Evolutionary conservation across 495 filamentous ascomycete species (phyloP).

Genomic region (Filosporella fistucella): DNA sequence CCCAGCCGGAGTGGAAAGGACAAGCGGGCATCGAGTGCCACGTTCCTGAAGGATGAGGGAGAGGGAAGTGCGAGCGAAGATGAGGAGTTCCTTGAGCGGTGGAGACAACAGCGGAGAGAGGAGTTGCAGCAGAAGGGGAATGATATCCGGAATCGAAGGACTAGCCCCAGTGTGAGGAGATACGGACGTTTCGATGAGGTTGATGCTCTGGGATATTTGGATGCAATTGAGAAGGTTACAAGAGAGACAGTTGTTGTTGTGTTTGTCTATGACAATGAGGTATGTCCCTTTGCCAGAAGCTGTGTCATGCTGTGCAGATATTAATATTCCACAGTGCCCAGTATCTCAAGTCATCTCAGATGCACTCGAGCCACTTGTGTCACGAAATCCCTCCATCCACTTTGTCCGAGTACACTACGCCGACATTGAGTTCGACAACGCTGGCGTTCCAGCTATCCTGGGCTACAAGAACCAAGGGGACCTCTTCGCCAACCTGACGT

Average conservation of each 20-base stretch:
- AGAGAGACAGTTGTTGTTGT: constrained; percentile 87
- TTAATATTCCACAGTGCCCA: constrained; percentile 63
- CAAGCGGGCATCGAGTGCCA: constrained; percentile 16
- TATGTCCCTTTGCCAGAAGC: constrained; percentile 36
- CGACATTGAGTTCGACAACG: constrained; percentile 92
- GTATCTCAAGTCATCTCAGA: constrained; percentile 74
- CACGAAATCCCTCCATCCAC: constrained; percentile 61
- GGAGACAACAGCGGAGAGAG: constrained; percentile 72
- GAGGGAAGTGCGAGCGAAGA: constrained; percentile 63
- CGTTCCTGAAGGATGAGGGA: constrained; percentile 23
- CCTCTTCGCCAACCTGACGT: constrained; percentile 84
- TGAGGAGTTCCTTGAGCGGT: constrained; percentile 75
- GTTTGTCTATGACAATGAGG: constrained; percentile 86
- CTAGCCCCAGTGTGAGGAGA: constrained; percentile 65
- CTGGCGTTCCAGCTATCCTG: constrained; percentile 81
- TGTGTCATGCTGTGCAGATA: constrained; percentile 8
- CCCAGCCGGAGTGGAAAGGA: constrained; percentile 3
- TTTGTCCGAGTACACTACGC: constrained; percentile 90
- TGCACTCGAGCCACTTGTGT: constrained; percentile 67
- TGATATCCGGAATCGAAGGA: constrained; percentile 48
- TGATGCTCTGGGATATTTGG: constrained; percentile 86
- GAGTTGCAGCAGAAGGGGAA: constrained; percentile 54
- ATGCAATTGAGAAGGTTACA: constrained; percentile 87
- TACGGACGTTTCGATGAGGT: constrained; percentile 79
- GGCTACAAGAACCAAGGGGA: constrained; percentile 84